Evolutionary conservation across 2,329 filamentous ascomycete species (phyloP).

Genomic region (Pseudogymnoascus destructans): DNA sequence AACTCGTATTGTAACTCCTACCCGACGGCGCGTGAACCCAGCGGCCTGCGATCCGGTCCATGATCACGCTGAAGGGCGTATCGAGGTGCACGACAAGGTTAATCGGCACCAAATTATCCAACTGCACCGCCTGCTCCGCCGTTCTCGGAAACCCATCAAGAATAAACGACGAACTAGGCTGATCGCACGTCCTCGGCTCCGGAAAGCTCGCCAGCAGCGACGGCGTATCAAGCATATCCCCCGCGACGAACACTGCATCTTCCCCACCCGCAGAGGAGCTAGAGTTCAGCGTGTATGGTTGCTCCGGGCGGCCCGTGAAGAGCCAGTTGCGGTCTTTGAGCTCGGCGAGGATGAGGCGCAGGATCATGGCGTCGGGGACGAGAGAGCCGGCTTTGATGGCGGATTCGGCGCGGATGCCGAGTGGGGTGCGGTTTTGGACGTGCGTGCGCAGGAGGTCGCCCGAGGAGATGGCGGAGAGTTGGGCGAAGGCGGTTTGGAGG

Average conservation of each 20-base stretch:
- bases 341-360: constrained; percentile 84
- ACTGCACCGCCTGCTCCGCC: constrained; percentile 59
- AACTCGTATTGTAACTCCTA: constrained; percentile 87
- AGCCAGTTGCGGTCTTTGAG: constrained; percentile 80
- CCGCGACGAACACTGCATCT: constrained; percentile 30
- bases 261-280: constrained; percentile 20
- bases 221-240: constrained; percentile 20
- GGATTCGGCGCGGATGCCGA: constrained; percentile 80
- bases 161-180: constrained; percentile 76
- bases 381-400: constrained; percentile 79
- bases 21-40: constrained; percentile 91
- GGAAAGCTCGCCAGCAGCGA: constrained; percentile 26
- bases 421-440: constrained; percentile 45
- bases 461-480: constrained; percentile 83
- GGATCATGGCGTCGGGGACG: constrained; percentile 84
- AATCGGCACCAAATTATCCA: constrained; percentile 78
- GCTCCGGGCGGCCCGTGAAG: constrained; percentile 31
- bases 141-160: constrained; percentile 94
- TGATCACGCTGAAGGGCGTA: constrained; percentile 75
- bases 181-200: constrained; percentile 42
- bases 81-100: constrained; percentile 82
- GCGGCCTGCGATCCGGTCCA: constrained; percentile 78
- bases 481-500: constrained; percentile 72
- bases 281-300: constrained; percentile 20
- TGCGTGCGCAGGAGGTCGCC: constrained; percentile 86